Percentiles rank a stretch among this genome's conserved stretches.
phyloP scores from a whole-genome alignment of 352 stramenopile species.

The Globisporangium sylvaticum region DNA sequence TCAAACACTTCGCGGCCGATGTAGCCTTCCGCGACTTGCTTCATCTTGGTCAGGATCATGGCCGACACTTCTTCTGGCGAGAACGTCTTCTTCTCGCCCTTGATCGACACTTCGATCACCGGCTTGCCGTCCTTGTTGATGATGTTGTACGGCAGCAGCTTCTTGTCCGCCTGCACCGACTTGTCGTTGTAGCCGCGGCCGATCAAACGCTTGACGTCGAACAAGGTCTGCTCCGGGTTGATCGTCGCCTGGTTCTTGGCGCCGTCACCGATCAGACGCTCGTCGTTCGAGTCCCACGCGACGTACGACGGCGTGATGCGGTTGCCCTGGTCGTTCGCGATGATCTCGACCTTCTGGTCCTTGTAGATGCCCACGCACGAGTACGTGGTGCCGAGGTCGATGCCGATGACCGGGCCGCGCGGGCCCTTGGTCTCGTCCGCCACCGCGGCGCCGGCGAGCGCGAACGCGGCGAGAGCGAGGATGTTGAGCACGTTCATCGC shows the following conservation, averaged over 20 bases:
- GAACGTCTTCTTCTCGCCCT: conserved; percentile 62
- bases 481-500: conserved; percentile 70
- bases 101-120: conserved; percentile 16
- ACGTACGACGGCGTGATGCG: conserved; percentile 99
- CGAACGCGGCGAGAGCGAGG: conserved; percentile 41
- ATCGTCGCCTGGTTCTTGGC: conserved; percentile 99
- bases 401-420: conserved; percentile 72
- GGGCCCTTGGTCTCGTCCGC: conserved; percentile 52
- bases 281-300: conserved; percentile 92
- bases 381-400: conserved; percentile 92
- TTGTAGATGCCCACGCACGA: conserved; percentile 93
- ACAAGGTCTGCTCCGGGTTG: conserved; percentile 99
- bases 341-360: conserved; percentile 95
- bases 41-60: conserved; percentile 80
- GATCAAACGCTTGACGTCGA: conserved; percentile 99
- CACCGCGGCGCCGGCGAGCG: conserved; percentile 27
- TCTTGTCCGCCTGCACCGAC: conserved; percentile 97
- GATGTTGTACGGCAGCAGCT: conserved; percentile 97
- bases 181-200: conserved; percentile 96
- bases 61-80: conserved; percentile 78
- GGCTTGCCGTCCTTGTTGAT: conserved; percentile 89
- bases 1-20: conserved; percentile 56
- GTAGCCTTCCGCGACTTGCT: conserved; percentile 56
- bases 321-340: conserved; percentile 96
- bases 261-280: conserved; percentile 97